Percentiles rank a stretch among this genome's conserved stretches.
Conservation (phyloP, 805 yeast genomes). For the Teunomyces pallodes region DNA sequence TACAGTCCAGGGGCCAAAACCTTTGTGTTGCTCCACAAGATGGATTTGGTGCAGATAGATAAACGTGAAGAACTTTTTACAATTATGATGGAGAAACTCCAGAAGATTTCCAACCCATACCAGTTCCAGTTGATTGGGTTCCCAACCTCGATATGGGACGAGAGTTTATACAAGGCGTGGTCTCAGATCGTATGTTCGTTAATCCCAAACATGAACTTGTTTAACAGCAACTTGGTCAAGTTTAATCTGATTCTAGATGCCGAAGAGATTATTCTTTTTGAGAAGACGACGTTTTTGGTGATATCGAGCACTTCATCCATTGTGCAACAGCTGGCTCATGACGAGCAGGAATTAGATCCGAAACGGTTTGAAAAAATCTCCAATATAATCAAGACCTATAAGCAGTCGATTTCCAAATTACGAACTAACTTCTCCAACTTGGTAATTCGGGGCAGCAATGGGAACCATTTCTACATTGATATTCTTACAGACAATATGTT, state of each 20-base stretch:
- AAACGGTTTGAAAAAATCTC: slow-evolving; percentile 92
- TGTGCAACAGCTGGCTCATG: slow-evolving; percentile 20
- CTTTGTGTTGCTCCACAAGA: slow-evolving; percentile 88
- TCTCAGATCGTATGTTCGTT: slow-evolving; percentile 91
- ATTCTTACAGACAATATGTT: slow-evolving; percentile 59
- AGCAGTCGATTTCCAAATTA: slow-evolving; percentile 85
- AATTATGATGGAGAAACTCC: slow-evolving; percentile 79
- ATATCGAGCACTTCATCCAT: slow-evolving; percentile 58
- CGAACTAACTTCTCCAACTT: slow-evolving; percentile 80
- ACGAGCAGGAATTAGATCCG: slow-evolving; percentile 59
- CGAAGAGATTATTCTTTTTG: slow-evolving; percentile 87
- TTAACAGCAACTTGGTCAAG: slow-evolving; percentile 71
- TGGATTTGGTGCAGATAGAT: slow-evolving; percentile 90
- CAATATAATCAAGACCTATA: slow-evolving; percentile 89
- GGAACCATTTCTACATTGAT: slow-evolving; percentile 47
- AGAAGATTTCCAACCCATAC: slow-evolving; percentile 65
- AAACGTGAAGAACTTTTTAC: slow-evolving; percentile 80
- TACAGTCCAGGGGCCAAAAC: slow-evolving; percentile 89
- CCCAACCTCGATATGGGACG: slow-evolving; percentile 98
- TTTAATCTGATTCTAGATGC: slow-evolving; percentile 77
- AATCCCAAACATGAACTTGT: slow-evolving; percentile 83
- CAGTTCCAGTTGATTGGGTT: slow-evolving; percentile 74
- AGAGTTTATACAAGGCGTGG: slow-evolving; percentile 95
- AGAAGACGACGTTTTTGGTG: slow-evolving; percentile 86
- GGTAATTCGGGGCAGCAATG: slow-evolving; percentile 60